Base-by-base conservation (phyloP, 192 early-diverging fungal genomes). In the Rhizophagus sp. region DNA sequence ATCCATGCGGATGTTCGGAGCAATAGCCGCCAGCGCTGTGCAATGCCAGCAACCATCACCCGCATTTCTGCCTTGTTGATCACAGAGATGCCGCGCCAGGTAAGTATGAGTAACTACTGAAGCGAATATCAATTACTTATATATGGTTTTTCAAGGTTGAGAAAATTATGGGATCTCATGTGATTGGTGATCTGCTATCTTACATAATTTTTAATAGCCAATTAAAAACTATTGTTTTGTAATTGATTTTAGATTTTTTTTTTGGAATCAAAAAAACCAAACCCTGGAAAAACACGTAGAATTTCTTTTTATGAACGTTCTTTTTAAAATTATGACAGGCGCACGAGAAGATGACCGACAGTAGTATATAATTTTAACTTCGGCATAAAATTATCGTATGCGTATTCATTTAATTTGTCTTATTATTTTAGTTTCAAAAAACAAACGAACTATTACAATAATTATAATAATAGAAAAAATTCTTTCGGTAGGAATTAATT, bases 11-110 rank as follows among this genome's bases (percentile, higher is more conserved):
- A 57, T 34, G 49, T 74, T 74, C 73, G 50, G 49, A 61, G 52
- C 49, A 61, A 24, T 15, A 74, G 73, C 47, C 73, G n/a, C 52
- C 73, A 57, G 73, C 73, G n/a, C 22, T 19, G 73, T 74, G 73
- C 73, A 74, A 74, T 74, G 73, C 73, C 50, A 34, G 52, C 50
- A 74, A 49, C 50, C 50, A 33, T 12, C 73, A 34, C 73, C 73
- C 33, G 50, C 49, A 50, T 15, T 17, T 25, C 73, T 47, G 33
- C 73, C 73, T 74, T 74, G 4, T 9, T 74, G 73, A 74, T 74
- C 41, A 74, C 33, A 47, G 73, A 15, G 10, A 39, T 50, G 27
- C 50, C 73, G 25, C 27, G 73, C 49, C 73, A 74, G 73, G 73
- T 74, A 74, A 74, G 73, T 74, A 74, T 74, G 73, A 74, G 1